Percentiles rank a stretch among this genome's conserved stretches.
These are phyloP conservation scores for Hordeum vulgare DNA, from an alignment of 176 grass and related monocot genomes.

Conservation along the genomic window MorexV3_pseudomolecules_assembly NC_058523.1:428352847-428353346, in stretches of 20 bases:
- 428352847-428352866: too few relatives aligned
- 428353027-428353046: too few relatives aligned
- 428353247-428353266: neutral
- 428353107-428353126: neutral
- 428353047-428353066: neutral
- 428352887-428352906: too few relatives aligned
- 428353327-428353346: neutral
- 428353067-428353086: neutral
- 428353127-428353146: neutral
- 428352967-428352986: too few relatives aligned
- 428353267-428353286: neutral
- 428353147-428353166: neutral
- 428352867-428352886: too few relatives aligned
- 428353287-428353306: neutral
- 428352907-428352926: too few relatives aligned
- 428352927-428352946: too few relatives aligned
- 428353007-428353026: too few relatives aligned
- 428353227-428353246: neutral
- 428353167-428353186: neutral
- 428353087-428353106: neutral
- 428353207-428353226: neutral
- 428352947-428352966: too few relatives aligned
- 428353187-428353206: neutral
- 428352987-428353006: too few relatives aligned
- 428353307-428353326: neutral